phyloP scores from a whole-genome alignment of 1,139 yeast genomes.

The Yamadazyma friedrichii region DNA sequence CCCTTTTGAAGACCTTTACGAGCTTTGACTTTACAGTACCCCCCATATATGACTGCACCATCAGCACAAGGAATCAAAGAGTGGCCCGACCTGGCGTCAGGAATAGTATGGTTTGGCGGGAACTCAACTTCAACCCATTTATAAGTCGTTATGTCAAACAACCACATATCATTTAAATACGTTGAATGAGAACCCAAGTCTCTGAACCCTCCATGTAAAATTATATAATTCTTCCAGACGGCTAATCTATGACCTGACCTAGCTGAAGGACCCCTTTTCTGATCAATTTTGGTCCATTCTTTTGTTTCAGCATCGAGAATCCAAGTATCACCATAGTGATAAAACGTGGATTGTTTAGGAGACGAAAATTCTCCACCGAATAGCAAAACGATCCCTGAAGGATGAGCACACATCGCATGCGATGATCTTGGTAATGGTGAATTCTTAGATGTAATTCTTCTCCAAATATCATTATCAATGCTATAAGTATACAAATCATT shows the following conservation, averaged over 20 bases:
- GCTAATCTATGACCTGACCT: constrained; percentile 92
- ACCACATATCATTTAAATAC: constrained; percentile 85
- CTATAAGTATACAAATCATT: constrained; percentile 78
- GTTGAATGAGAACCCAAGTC: constrained; percentile 85
- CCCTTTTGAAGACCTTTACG: constrained; percentile 89
- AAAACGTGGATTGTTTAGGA: constrained; percentile 93
- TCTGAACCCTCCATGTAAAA: constrained; percentile 89
- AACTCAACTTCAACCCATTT: constrained; percentile 91
- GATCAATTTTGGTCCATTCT: constrained; percentile 88
- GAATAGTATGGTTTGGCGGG: constrained; percentile 75
- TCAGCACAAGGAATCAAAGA: constrained; percentile 79
- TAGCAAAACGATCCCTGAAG: constrained; percentile 78
- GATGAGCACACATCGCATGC: constrained; percentile 92
- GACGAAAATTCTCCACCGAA: constrained; percentile 98
- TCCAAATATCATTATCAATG: constrained; percentile 81
- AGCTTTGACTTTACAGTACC: constrained; percentile 91
- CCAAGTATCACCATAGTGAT: constrained; percentile 97
- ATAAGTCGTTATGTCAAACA: constrained; percentile 83
- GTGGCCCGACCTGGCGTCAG: constrained; percentile 94
- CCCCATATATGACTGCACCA: constrained; percentile 89
- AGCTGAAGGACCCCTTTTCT: constrained; percentile 69
- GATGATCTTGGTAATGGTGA: constrained; percentile 92
- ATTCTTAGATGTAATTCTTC: constrained; percentile 74
- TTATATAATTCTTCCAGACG: constrained; percentile 85
- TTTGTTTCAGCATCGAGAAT: constrained; percentile 76